Evolutionary conservation across 1,139 yeast species (phyloP).

Genomic region (Suhomyces taliae): DNA sequence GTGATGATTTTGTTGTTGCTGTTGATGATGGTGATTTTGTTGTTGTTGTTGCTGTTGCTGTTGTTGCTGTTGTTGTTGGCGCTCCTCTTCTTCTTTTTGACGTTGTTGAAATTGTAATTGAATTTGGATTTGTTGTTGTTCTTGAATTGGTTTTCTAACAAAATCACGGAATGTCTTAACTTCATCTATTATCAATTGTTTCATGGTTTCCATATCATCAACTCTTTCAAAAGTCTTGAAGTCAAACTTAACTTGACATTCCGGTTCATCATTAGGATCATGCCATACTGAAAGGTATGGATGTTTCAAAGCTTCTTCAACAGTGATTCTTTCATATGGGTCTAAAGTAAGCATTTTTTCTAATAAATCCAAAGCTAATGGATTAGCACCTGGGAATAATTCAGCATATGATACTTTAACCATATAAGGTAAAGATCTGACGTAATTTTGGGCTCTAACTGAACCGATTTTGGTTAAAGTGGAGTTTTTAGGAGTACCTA

Average conservation of each 20-base stretch:
- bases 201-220: slow-evolving; percentile 77
- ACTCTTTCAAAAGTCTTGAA: slow-evolving; percentile 82
- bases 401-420: slow-evolving; percentile 74
- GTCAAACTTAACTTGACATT: slow-evolving; percentile 79
- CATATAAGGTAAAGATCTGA: slow-evolving; percentile 80
- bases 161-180: slow-evolving; percentile 77
- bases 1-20: slow-evolving; percentile 13
- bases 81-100: slow-evolving; percentile 26
- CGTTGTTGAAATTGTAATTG: slow-evolving; percentile 38
- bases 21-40: slow-evolving; percentile 14
- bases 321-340: slow-evolving; percentile 83
- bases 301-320: slow-evolving; percentile 84
- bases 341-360: slow-evolving; percentile 84
- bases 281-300: slow-evolving; percentile 94
- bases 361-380: slow-evolving; percentile 80
- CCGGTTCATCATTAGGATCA: slow-evolving; percentile 93
- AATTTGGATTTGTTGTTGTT: slow-evolving; percentile 53
- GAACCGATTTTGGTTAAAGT: slow-evolving; percentile 85
- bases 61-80: slow-evolving; percentile 14
- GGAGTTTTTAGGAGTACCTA: slow-evolving; percentile 90
- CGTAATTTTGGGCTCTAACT: slow-evolving; percentile 87
- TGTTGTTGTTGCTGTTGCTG: slow-evolving; percentile 15
- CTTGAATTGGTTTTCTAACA: slow-evolving; percentile 75
- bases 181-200: slow-evolving; percentile 75
- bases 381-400: slow-evolving; percentile 82